Evolutionary conservation across 1,284 basidiomycete species (phyloP).

Genomic region (Earliella scabrosa): DNA sequence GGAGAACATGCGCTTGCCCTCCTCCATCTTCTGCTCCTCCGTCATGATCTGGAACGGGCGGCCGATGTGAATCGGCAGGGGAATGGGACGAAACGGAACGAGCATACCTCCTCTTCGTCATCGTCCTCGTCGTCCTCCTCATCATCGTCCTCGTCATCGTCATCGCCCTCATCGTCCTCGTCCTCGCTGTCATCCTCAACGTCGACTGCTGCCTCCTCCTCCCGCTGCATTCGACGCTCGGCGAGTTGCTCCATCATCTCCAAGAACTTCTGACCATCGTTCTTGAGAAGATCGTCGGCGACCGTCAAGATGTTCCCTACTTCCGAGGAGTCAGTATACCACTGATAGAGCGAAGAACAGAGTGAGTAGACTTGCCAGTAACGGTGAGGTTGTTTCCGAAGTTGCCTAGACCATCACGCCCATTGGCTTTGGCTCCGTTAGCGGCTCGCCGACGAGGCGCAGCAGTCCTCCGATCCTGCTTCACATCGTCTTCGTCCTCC

Average conservation of each 20-base stretch:
- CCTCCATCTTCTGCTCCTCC: slow-evolving; percentile 95
- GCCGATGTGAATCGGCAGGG: slow-evolving; percentile 17
- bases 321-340: slow-evolving; percentile 29
- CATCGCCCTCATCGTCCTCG: slow-evolving; percentile 40
- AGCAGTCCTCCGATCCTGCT: slow-evolving; percentile 29
- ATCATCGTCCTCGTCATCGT: slow-evolving; percentile 39
- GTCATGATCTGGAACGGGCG: slow-evolving; percentile 61
- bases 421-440: slow-evolving; percentile 30
- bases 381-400: slow-evolving; percentile 39
- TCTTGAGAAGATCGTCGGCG: slow-evolving; percentile 97
- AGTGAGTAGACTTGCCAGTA: slow-evolving; percentile 33
- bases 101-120: slow-evolving; percentile 40
- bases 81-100: slow-evolving; percentile 6
- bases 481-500: slow-evolving; percentile 35
- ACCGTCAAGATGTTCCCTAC: slow-evolving; percentile 97
- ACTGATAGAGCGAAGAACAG: slow-evolving; percentile 1
- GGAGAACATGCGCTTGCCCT: slow-evolving; percentile 99
- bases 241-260: slow-evolving; percentile 99
- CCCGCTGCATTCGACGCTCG: slow-evolving; percentile 90
- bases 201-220: slow-evolving; percentile 86
- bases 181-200: slow-evolving; percentile 55
- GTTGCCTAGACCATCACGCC: slow-evolving; percentile 31
- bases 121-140: slow-evolving; percentile 42
- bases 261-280: slow-evolving; percentile 97
- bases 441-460: slow-evolving; percentile 29